These are phyloP conservation scores for Craterostigma plantagineum DNA, from an alignment of 257 asterid species.

Conservation along the genomic window DNA sequence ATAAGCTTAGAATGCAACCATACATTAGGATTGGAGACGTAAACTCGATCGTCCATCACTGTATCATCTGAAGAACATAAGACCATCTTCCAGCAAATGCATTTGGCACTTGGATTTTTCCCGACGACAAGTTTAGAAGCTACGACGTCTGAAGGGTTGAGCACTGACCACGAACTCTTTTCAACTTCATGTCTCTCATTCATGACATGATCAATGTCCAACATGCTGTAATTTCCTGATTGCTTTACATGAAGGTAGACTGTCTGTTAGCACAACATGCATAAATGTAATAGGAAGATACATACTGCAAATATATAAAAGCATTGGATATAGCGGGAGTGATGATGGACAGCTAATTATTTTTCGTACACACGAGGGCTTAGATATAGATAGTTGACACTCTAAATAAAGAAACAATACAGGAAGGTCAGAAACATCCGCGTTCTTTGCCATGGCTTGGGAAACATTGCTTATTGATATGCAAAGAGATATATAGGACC, in stretches of 20 bases:
- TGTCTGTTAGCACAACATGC: too few relatives aligned
- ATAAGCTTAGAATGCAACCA: constrained; percentile 79
- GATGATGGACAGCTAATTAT: too few relatives aligned
- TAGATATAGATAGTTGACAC: too few relatives aligned
- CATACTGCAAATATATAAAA: too few relatives aligned
- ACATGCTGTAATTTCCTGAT: constrained; percentile 20
- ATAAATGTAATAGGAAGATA: background rate
- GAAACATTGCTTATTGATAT: background rate
- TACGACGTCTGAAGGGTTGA: constrained; percentile 67
- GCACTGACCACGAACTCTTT: constrained; percentile 51
- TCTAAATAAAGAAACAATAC: too few relatives aligned
- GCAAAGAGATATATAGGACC: constrained; percentile 3
- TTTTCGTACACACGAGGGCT: too few relatives aligned
- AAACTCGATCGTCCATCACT: constrained; percentile 1
- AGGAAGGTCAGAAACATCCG: too few relatives aligned
- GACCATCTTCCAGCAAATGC: constrained; percentile 85
- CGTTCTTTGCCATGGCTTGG: too few relatives aligned
- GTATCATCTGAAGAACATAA: constrained; percentile 34
- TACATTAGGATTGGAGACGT: constrained; percentile 20
- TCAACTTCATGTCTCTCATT: constrained; percentile 38
- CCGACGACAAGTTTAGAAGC: constrained; percentile 39
- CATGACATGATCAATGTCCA: constrained; percentile 47
- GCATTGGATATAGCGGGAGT: too few relatives aligned
- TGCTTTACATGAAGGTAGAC: constrained; percentile 17
- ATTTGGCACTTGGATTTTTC: constrained; percentile 48